Conservation (phyloP, 352 stramenopile genomes). For the Phytopythium delawarense region DNA sequence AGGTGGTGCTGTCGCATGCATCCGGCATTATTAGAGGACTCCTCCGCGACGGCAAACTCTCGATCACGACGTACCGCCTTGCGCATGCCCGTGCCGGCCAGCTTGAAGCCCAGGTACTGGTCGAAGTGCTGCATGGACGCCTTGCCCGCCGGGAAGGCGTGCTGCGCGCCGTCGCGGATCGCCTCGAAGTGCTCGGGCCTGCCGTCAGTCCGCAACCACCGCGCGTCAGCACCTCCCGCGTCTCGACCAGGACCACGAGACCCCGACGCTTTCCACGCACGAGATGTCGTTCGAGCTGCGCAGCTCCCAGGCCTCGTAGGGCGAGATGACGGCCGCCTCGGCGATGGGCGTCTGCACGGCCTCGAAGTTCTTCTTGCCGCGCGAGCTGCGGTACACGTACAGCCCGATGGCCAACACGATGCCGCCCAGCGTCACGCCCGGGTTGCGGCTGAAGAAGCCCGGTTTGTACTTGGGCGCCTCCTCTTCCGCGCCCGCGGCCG, state of each 20-base stretch:
- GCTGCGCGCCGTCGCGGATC: constrained; percentile 38
- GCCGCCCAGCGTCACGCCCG: constrained; percentile 64
- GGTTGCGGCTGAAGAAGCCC: constrained; percentile 84
- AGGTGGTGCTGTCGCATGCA: constrained; percentile 49
- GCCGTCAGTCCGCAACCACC: not conserved
- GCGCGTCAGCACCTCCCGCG: not conserved
- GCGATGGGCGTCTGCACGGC: constrained; percentile 64
- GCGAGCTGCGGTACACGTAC: constrained; percentile 72
- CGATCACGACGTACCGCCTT: constrained; percentile 35
- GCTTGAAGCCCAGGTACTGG: constrained; percentile 70
- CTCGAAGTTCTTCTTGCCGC: constrained; percentile 82
- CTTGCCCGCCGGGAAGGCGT: constrained; percentile 61
- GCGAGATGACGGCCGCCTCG: constrained; percentile 71
- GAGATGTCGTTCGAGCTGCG: constrained; percentile 77
- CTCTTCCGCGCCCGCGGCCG: constrained; percentile 13
- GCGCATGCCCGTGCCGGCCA: constrained; percentile 50
- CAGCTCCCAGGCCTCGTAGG: constrained; percentile 84
- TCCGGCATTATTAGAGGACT: not conserved
- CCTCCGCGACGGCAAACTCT: not conserved
- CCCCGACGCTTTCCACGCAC: constrained; percentile 20
- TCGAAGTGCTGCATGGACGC: constrained; percentile 74
- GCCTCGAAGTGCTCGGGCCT: constrained; percentile 51
- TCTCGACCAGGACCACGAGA: not conserved
- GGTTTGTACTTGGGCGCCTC: constrained; percentile 77
- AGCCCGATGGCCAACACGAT: constrained; percentile 61